These are phyloP conservation scores for Phytopythium boreale DNA, from an alignment of 352 stramenopile genomes.

Conservation along the genomic window DNA sequence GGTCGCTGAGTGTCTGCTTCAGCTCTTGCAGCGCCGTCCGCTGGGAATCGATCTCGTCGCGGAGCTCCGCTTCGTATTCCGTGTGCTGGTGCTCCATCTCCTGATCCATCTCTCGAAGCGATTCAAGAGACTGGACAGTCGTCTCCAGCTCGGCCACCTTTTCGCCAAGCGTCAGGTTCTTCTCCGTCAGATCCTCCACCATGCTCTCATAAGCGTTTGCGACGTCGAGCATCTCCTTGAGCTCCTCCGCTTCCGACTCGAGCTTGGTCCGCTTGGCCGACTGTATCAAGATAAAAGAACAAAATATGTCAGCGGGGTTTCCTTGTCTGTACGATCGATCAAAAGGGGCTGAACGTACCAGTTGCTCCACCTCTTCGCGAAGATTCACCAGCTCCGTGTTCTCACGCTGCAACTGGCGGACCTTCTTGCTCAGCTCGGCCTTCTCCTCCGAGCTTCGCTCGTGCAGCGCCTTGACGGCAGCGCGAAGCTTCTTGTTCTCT, in stretches of 20 bases:
- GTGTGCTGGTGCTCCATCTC: conserved; percentile 89
- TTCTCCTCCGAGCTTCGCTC: conserved; percentile 80
- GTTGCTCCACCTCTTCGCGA: conserved; percentile 68
- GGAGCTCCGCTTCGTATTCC: conserved; percentile 78
- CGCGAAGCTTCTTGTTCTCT: conserved; percentile 83
- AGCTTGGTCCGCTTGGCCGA: conserved; percentile 50
- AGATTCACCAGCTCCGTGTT: conserved; percentile 59
- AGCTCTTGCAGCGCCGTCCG: conserved; percentile 50
- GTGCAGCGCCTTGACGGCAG: conserved; percentile 80
- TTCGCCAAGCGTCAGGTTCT: conserved; percentile 82
- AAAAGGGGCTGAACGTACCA: conserved; percentile 32
- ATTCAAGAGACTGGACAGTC: conserved; percentile 71
- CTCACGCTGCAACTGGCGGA: conserved; percentile 73
- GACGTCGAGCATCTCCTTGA: conserved; percentile 85
- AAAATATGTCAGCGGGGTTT: not conserved
- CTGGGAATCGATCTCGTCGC: conserved; percentile 62
- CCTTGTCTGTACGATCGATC: not conserved
- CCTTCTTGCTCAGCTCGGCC: conserved; percentile 72
- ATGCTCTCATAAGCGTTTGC: conserved; percentile 87
- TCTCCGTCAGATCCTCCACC: conserved; percentile 87
- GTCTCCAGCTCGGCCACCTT: conserved; percentile 75
- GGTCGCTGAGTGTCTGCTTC: conserved; percentile 46
- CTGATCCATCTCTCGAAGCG: conserved; percentile 79
- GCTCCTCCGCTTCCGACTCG: conserved; percentile 69
- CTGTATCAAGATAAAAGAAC: conserved; percentile 14